Percentiles rank a stretch among this genome's conserved stretches.
Evolutionary conservation across 192 early-diverging fungal species (phyloP).

Genomic region (Umbelopsis vinacea): DNA sequence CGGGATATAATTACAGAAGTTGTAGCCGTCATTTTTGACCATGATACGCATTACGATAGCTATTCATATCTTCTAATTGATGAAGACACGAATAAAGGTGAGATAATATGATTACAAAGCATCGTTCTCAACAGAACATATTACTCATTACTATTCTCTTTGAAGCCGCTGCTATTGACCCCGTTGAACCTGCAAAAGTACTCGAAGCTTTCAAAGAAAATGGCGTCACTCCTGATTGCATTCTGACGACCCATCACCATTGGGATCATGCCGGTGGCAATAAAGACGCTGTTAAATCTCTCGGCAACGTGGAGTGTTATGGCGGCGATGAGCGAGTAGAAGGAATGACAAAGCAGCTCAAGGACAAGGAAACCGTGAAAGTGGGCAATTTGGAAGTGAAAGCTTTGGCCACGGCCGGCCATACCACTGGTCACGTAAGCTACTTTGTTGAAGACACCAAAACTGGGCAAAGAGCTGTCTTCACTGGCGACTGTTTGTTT

Average conservation of each 20-base stretch:
- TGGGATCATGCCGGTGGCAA: slow-evolving; percentile 48
- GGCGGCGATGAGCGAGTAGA: slow-evolving; percentile 33
- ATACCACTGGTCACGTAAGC: slow-evolving; percentile 40
- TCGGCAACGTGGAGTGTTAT: slow-evolving; percentile 23
- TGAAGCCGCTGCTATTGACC: slow-evolving; percentile 39
- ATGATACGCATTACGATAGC: slow-evolving; percentile 15
- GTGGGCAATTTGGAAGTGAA: slow-evolving; percentile 35
- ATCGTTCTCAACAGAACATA: background rate
- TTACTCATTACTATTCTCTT: background rate
- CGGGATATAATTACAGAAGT: too few relatives aligned
- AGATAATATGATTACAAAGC: background rate
- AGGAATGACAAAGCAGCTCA: slow-evolving; percentile 26
- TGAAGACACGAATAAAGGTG: slow-evolving; percentile 38
- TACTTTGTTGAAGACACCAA: slow-evolving; percentile 34
- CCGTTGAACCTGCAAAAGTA: slow-evolving; percentile 41
- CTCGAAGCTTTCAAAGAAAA: slow-evolving; percentile 27
- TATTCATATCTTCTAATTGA: slow-evolving; percentile 42
- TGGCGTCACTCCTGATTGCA: slow-evolving; percentile 33
- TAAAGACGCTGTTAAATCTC: slow-evolving; percentile 25
- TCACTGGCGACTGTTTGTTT: slow-evolving; percentile 44
- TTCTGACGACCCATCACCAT: slow-evolving; percentile 47
- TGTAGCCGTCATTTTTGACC: background rate
- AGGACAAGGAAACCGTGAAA: slow-evolving; percentile 17
- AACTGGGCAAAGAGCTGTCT: slow-evolving; percentile 31
- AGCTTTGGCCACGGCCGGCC: slow-evolving; percentile 31